Percentiles rank a stretch among this genome's conserved stretches.
Conservation (phyloP, 176 grass and related monocot genomes). For the Oryza rufipogon region DNA sequence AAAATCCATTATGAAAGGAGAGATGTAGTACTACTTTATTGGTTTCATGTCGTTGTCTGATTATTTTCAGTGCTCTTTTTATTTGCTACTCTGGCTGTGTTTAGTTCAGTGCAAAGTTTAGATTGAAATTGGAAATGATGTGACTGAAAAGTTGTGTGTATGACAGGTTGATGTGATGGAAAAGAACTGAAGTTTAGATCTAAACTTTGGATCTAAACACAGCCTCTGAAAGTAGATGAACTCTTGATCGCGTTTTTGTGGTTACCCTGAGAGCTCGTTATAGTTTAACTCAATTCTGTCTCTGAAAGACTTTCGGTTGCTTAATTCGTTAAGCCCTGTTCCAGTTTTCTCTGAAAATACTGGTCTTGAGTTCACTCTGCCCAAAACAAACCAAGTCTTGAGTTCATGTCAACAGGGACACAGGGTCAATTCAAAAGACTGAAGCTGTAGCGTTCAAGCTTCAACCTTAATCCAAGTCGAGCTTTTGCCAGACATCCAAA, state of each 20-base stretch:
- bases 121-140: too few relatives aligned
- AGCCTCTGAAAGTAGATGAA: not conserved
- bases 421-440: not conserved
- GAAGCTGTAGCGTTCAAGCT: not conserved
- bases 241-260: not conserved
- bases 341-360: not conserved
- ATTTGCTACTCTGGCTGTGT: not conserved
- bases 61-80: not conserved
- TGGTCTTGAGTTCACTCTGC: not conserved
- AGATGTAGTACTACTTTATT: not conserved
- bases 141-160: too few relatives aligned
- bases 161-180: too few relatives aligned
- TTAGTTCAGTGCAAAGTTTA: too few relatives aligned
- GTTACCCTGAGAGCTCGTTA: not conserved
- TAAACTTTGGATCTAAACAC: too few relatives aligned
- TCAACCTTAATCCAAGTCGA: not conserved
- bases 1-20: not conserved
- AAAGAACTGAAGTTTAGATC: too few relatives aligned
- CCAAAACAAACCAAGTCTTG: not conserved
- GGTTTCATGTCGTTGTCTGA: not conserved
- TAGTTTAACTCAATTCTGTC: not conserved
- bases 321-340: not conserved
- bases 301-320: not conserved
- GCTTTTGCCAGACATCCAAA: not conserved
- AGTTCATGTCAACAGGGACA: not conserved